phyloP scores from a whole-genome alignment of 257 asterid genomes.

The Nicotiana tabacum region DNA sequence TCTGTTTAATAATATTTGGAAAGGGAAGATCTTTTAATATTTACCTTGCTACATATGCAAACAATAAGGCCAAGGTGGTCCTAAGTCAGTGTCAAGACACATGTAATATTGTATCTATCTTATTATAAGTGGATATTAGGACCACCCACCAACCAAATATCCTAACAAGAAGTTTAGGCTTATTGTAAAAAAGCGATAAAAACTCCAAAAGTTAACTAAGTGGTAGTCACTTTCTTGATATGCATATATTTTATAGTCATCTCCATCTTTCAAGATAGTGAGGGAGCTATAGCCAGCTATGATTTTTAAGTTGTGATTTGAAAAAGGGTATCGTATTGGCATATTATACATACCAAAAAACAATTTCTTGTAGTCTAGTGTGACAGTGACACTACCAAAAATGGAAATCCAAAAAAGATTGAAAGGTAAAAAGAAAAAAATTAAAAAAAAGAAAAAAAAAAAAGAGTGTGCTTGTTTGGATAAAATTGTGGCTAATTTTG shows the following conservation, averaged over 20 bases:
- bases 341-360: slow-evolving; percentile 19
- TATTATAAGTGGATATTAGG: slow-evolving; percentile 9
- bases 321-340: slow-evolving; percentile 11
- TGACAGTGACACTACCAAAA: slow-evolving; percentile 51
- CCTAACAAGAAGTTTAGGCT: background rate
- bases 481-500: slow-evolving; percentile 23
- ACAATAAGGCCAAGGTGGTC: background rate
- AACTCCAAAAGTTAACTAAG: slow-evolving; percentile 30
- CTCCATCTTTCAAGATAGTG: slow-evolving; percentile 13
- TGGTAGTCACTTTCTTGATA: slow-evolving; percentile 41
- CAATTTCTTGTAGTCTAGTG: slow-evolving; percentile 32
- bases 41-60: background rate
- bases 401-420: background rate
- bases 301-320: slow-evolving; percentile 1
- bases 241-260: background rate
- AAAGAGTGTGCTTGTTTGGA: background rate
- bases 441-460: background rate
- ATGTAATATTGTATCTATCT: background rate
- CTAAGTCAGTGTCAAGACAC: background rate
- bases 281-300: slow-evolving; percentile 15
- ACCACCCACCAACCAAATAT: slow-evolving; percentile 23
- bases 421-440: slow-evolving; percentile 12
- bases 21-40: background rate
- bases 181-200: slow-evolving; percentile 18
- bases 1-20: background rate